Percentiles rank a stretch among this genome's conserved stretches.
These are phyloP conservation scores for Rhytidiadelphus loreus DNA, from an alignment of 225 moss, liverwort and hornwort genomes.

Conservation along the genomic window DNA sequence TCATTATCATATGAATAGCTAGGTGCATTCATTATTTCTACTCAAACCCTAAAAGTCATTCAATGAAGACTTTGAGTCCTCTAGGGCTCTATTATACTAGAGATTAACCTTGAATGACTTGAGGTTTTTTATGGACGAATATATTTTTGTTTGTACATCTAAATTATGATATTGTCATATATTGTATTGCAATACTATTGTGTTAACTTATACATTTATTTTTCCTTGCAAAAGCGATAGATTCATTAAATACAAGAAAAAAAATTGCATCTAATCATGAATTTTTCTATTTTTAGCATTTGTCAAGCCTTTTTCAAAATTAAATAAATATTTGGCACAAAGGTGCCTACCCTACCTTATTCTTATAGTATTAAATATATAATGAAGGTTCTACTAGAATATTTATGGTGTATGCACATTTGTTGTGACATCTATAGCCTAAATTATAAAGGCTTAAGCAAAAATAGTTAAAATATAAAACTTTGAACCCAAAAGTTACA, in stretches of 20 bases:
- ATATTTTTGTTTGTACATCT: too few species aligned
- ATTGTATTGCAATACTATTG: too few species aligned
- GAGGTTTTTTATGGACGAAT: too few species aligned
- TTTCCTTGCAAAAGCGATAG: too few species aligned
- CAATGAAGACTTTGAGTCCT: neutral
- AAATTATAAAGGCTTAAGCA: neutral
- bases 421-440: too few species aligned
- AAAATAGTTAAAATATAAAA: neutral
- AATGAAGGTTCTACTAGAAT: neutral
- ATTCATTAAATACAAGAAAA: too few species aligned
- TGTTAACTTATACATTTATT: too few species aligned
- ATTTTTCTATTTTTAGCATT: neutral
- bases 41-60: too few species aligned
- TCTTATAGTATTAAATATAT: fast-evolving
- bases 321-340: neutral
- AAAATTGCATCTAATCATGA: too few species aligned
- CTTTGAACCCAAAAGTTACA: fast-evolving
- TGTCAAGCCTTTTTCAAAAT: neutral
- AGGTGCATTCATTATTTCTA: too few species aligned
- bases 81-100: neutral
- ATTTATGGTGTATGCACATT: neutral
- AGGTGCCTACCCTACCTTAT: fast-evolving
- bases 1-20: too few species aligned
- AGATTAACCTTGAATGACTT: neutral
- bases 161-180: too few species aligned